Base-by-base conservation (phyloP, 768 basidiomycete genomes). In the Rhodosporidiobolus odoratus region DNA sequence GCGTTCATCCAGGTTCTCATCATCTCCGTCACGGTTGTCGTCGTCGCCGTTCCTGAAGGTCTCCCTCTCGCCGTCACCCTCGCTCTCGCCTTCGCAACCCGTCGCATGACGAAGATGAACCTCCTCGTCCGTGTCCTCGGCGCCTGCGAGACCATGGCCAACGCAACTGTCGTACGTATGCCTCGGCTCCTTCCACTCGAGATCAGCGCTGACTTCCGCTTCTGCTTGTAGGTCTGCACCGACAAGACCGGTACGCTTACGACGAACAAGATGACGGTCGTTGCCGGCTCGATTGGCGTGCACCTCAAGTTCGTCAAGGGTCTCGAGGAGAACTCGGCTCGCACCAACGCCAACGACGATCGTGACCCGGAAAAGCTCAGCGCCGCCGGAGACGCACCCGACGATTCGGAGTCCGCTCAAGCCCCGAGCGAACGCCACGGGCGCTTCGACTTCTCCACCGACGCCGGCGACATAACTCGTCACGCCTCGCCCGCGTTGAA, bases 91-190 rank as follows among this genome's bases (percentile, higher is more conserved):
- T 99, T 98, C 77, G 96, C 95, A 0, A 99, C 96, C 57, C 93
- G 90, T 76, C 88, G 95, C n/a, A 98, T 98, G 96, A 91, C 94
- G 15, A 85, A 88, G 77, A 90, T 93, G 80, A 96, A 96, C 62
- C 83, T 98, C 0, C 86, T 99, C 52, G 96, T 98, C 38, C 92
- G 95, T 64, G 91, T 97, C 8, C 86, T 99, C 41, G 91, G 91
- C 12, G 93, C 93, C 19, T 98, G 95, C 80, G 96, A 99, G 81
- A 98, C 92, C 0, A 98, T 98, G 95, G 95, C 91, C 30, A 97
- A 97, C 76, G 91, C 95, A 8, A 94, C 90, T 30, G 93, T 97
- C 68, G 86, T 97, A 6, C 92, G 92, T 80, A 92, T 90, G 25
- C 94, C 34, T 35, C 34, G 17, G 17, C 54, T 35, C 54, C 38